Base-by-base conservation (phyloP, 108 stramenopile species). In the Fragilariopsis cylindrus region DNA sequence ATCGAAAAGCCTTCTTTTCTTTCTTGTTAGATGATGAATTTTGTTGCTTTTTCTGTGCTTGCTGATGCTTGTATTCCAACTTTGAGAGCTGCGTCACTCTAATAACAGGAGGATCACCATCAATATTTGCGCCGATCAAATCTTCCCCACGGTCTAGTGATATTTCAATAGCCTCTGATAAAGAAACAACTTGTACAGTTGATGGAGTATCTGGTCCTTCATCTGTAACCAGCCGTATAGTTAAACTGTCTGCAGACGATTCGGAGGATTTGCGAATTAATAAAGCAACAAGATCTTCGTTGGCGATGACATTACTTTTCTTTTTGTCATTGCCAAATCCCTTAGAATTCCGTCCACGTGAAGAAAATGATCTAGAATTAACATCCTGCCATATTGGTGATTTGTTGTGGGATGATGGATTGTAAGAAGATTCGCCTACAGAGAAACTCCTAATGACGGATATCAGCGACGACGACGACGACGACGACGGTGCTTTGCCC, bases 221-320 rank as follows among this genome's bases (percentile, higher is more conserved):
- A 64, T 90, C 87, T 11, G 88, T 70, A 40, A 90, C 82, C n/a
- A 88, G 60, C 43, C 89, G 85, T 39, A 90, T 82, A 52, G 84
- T 50, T 47, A 74, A 72, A 5, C 71, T 73, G 41, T 87, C 82
- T 7, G 84, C 72, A 48, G 85, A 50, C 39, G 74, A 53, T 12
- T 13, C 57, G 18, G n/a, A 15, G 47, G 48, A 18, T 18, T 60
- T 40, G 18, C 60, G 44, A 11, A 60, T 63, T 48, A 71, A 16
- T 12, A 8, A 13, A 12, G 56, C 54, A 0, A 71, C 39, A 4
- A 71, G 55, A n/a, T 57, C 15, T 55, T 71, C 70, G 44, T 71
- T 71, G 57, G 70, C 42, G 30, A 69, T 7, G 18, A 52, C 67
- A 49, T 21, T 21, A 13, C 49, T 41, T 11, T 52, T 19, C 43